Conservation (phyloP, 2,329 filamentous ascomycete genomes). For the Pseudogymnoascus sp. region DNA sequence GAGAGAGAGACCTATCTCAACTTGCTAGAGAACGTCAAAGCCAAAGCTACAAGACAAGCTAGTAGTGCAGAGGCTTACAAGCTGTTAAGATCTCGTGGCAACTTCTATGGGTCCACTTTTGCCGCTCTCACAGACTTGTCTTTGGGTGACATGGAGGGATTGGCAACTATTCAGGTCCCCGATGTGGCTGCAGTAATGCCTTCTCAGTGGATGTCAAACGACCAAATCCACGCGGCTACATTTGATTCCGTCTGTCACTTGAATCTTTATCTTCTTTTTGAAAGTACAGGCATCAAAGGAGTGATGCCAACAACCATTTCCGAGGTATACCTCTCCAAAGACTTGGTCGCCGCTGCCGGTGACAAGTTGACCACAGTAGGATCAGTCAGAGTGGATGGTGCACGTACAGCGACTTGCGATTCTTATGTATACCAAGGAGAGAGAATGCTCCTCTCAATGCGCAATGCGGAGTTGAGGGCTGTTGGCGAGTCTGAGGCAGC, state of each 20-base stretch:
- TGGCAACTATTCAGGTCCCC: conserved; percentile 6
- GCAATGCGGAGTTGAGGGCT: not conserved
- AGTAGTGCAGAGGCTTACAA: conserved; percentile 9
- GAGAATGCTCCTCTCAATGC: conserved; percentile 7
- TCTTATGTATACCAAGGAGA: conserved; percentile 10
- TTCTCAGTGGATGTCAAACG: not conserved
- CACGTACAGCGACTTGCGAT: conserved; percentile 10
- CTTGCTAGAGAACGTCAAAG: conserved; percentile 5
- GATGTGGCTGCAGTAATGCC: conserved; percentile 13
- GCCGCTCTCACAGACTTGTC: conserved; percentile 12
- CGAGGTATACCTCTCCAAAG: not conserved
- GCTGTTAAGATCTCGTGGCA: conserved; percentile 8
- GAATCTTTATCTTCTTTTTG: conserved; percentile 11
- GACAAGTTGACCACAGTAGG: conserved; percentile 4
- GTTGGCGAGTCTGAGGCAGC: conserved; percentile 8
- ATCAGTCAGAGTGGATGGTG: conserved; percentile 7
- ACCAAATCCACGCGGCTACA: not conserved
- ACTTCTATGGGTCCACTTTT: conserved; percentile 12
- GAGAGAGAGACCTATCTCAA: not conserved
- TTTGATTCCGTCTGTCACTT: not conserved
- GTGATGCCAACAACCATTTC: conserved; percentile 1
- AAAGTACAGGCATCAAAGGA: not conserved
- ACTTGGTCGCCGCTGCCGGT: conserved; percentile 4
- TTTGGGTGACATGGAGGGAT: conserved; percentile 1
- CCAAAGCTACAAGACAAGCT: not conserved